A percentile compares a stretch with the other conserved stretches of the same genome.
These are phyloP conservation scores for Tremella fuciformis DNA, from an alignment of 768 basidiomycete genomes.

Conservation along the genomic window DNA sequence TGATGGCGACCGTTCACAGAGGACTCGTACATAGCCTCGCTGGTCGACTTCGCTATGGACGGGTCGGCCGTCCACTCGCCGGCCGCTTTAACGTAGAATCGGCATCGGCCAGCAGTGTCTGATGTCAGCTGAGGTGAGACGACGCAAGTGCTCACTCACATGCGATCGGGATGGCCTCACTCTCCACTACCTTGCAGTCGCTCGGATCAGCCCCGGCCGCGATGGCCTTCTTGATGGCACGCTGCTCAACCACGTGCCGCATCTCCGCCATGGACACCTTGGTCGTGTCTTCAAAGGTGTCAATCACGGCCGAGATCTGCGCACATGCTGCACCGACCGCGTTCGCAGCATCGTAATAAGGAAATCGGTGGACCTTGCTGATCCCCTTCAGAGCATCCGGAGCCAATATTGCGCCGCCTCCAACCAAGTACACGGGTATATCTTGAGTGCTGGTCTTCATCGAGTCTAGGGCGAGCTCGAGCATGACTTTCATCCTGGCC, in stretches of 20 bases:
- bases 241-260: conserved; percentile 50
- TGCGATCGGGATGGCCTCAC: conserved; percentile 59
- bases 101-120: conserved; percentile 40
- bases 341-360: conserved; percentile 54
- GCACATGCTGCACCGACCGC: conserved; percentile 58
- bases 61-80: conserved; percentile 55
- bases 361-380: conserved; percentile 57
- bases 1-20: background rate
- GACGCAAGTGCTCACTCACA: conserved; percentile 10
- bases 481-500: conserved; percentile 54
- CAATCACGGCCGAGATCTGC: conserved; percentile 62
- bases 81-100: conserved; percentile 63
- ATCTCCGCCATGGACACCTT: conserved; percentile 48
- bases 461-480: conserved; percentile 58
- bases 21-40: background rate
- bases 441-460: conserved; percentile 67
- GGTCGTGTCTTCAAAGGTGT: conserved; percentile 54
- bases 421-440: conserved; percentile 63
- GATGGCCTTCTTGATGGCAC: conserved; percentile 57
- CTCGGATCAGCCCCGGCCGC: conserved; percentile 56
- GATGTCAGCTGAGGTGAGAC: background rate
- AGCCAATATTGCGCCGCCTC: conserved; percentile 64
- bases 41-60: background rate
- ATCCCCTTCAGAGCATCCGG: conserved; percentile 60
- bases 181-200: conserved; percentile 60